These are phyloP conservation scores for Globisporangium abappressorium DNA, from an alignment of 352 stramenopile species.

Conservation along the genomic window DNA sequence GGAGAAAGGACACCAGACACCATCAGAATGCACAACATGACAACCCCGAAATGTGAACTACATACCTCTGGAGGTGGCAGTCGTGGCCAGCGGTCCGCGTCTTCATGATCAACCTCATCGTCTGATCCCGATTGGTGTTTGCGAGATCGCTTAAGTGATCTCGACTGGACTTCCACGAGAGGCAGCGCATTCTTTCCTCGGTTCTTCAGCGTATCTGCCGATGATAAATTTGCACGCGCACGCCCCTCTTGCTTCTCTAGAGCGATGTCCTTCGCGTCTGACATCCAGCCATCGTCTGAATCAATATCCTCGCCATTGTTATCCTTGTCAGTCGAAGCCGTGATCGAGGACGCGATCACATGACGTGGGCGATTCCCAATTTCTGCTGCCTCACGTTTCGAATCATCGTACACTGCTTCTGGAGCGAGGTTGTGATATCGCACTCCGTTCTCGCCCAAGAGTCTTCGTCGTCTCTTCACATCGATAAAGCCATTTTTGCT, in stretches of 20 bases:
- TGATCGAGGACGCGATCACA: conserved; percentile 39
- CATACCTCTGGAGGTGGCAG: conserved; percentile 42
- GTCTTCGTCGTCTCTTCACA: conserved; percentile 21
- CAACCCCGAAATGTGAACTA: conserved; percentile 1
- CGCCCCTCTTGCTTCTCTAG: conserved; percentile 5
- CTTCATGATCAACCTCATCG: conserved; percentile 19
- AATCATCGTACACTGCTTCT: conserved; percentile 39
- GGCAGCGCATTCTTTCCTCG: conserved; percentile 6
- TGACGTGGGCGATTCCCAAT: conserved; percentile 31
- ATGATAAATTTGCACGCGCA: not conserved
- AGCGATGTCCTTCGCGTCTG: conserved; percentile 45
- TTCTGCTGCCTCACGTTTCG: conserved; percentile 18
- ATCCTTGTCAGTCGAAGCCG: not conserved
- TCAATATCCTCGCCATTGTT: conserved; percentile 13
- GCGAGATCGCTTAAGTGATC: conserved; percentile 6
- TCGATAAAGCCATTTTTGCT: conserved; percentile 28
- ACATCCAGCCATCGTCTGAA: conserved; percentile 59
- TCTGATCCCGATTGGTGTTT: conserved; percentile 11
- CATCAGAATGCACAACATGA: not conserved
- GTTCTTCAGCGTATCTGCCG: not conserved
- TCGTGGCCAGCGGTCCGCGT: conserved; percentile 46
- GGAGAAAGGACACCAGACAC: not conserved
- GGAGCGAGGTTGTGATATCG: conserved; percentile 10
- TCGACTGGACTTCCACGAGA: not conserved
- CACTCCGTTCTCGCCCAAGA: conserved; percentile 7